Conservation (phyloP, 1,284 basidiomycete species). For the Phlebopus sp. region DNA sequence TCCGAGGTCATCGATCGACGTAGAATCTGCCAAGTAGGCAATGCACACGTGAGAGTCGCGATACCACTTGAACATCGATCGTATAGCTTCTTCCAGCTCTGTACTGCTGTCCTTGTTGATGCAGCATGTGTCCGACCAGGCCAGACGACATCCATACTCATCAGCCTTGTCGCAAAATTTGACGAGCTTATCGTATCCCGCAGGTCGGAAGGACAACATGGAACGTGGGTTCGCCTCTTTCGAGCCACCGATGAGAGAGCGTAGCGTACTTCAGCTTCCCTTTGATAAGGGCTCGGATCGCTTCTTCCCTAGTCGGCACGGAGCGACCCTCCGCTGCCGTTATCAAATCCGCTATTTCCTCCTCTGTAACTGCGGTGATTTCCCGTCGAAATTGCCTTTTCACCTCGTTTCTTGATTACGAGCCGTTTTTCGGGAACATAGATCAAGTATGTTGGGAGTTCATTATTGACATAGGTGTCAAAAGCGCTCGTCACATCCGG, state of each 20-base stretch:
- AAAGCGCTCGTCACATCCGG: slow-evolving; percentile 26
- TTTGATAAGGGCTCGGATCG: slow-evolving; percentile 37
- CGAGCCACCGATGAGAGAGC: slow-evolving; percentile 59
- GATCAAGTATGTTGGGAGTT: slow-evolving; percentile 30
- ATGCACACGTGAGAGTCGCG: slow-evolving; percentile 29
- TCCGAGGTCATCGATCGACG: slow-evolving; percentile 24
- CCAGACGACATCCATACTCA: slow-evolving; percentile 26
- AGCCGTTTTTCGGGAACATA: slow-evolving; percentile 27
- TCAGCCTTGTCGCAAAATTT: slow-evolving; percentile 26
- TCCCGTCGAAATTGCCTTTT: slow-evolving; percentile 29
- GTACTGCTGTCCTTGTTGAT: slow-evolving; percentile 18
- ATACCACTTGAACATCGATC: slow-evolving; percentile 35
- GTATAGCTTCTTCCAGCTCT: slow-evolving; percentile 32
- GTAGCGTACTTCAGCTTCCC: slow-evolving; percentile 55
- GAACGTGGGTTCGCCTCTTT: slow-evolving; percentile 66
- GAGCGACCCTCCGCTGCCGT: slow-evolving; percentile 41
- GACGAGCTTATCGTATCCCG: slow-evolving; percentile 27
- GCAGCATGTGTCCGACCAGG: slow-evolving; percentile 30
- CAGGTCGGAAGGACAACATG: slow-evolving; percentile 36
- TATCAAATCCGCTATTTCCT: slow-evolving; percentile 19
- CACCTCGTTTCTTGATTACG: slow-evolving; percentile 30
- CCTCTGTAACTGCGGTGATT: slow-evolving; percentile 25
- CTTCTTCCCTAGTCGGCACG: slow-evolving; percentile 42
- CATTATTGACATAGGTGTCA: slow-evolving; percentile 26
- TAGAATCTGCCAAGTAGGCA: slow-evolving; percentile 31